Conservation (phyloP, 78 protist species). For the Planoprotostelium fungivorum region DNA sequence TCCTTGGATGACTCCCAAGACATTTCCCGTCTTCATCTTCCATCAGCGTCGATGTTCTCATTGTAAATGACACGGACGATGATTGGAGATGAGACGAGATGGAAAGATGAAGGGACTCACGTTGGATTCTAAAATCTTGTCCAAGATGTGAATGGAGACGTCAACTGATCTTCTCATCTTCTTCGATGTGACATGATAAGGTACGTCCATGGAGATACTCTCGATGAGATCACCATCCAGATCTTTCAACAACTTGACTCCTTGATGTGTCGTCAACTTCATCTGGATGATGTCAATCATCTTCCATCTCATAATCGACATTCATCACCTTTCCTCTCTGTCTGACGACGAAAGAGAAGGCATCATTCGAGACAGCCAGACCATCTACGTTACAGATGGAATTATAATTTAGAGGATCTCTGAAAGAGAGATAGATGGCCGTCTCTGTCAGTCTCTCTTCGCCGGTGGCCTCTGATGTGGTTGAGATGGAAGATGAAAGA, state of each 20-base stretch:
- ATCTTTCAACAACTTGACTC: background rate
- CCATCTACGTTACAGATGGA: background rate
- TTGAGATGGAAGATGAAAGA: background rate
- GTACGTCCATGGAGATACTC: background rate
- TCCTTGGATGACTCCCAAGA: background rate
- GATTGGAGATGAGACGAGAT: too few relatives aligned
- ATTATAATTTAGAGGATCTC: background rate
- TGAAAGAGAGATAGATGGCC: background rate
- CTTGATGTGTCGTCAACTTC: background rate
- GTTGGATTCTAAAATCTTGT: background rate
- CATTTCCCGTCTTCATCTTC: background rate
- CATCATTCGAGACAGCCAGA: background rate
- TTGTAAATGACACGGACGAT: too few relatives aligned
- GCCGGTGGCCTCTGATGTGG: background rate
- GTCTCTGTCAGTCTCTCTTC: background rate
- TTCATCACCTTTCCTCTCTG: background rate
- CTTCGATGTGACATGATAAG: background rate
- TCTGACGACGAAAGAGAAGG: background rate
- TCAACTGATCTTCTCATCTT: background rate
- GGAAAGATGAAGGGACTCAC: background rate
- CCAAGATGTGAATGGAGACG: background rate
- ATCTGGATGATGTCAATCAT: too few relatives aligned
- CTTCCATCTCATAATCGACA: background rate
- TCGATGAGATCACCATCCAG: background rate
- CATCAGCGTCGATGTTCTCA: too few relatives aligned